Conservation (phyloP, 2,329 filamentous ascomycete species). For the Colletotrichum costaricense region DNA sequence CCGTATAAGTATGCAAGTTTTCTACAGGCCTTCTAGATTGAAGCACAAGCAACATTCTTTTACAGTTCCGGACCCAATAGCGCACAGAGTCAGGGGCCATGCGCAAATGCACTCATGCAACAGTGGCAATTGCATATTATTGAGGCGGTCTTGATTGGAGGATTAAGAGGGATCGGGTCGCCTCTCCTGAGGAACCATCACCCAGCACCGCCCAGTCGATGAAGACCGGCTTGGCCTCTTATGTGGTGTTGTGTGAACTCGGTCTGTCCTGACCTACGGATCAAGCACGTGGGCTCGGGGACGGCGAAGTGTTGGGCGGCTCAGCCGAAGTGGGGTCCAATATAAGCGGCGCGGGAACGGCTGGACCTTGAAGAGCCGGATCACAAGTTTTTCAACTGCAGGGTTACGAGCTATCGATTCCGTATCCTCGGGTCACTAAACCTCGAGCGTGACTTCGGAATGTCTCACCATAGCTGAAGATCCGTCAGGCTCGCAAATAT, state of each 20-base stretch:
- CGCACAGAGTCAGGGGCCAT: neutral
- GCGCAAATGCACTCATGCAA: conserved; percentile 7
- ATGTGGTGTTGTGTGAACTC: neutral
- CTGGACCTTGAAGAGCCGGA: neutral
- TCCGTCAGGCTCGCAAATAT: conserved; percentile 17
- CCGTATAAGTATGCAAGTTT: neutral
- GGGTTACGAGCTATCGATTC: neutral
- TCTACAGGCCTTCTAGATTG: conserved; percentile 15
- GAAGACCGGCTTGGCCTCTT: conserved; percentile 2
- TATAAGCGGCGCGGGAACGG: conserved; percentile 10
- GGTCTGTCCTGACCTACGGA: conserved; percentile 28
- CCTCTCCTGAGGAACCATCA: neutral
- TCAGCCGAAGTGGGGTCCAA: conserved; percentile 15
- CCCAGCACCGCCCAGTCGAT: conserved; percentile 15
- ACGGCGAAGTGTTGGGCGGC: conserved; percentile 10
- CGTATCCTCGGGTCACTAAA: conserved; percentile 5
- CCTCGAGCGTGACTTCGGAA: neutral
- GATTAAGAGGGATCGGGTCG: neutral
- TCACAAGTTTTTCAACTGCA: neutral
- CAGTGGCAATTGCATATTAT: neutral
- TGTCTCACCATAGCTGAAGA: neutral
- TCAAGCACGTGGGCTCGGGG: conserved; percentile 29
- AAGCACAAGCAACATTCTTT: neutral
- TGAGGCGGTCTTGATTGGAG: neutral
- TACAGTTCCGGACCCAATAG: conserved; percentile 6